Base-by-base conservation (phyloP, 1,284 basidiomycete genomes). In the Naganishia cerealis region DNA sequence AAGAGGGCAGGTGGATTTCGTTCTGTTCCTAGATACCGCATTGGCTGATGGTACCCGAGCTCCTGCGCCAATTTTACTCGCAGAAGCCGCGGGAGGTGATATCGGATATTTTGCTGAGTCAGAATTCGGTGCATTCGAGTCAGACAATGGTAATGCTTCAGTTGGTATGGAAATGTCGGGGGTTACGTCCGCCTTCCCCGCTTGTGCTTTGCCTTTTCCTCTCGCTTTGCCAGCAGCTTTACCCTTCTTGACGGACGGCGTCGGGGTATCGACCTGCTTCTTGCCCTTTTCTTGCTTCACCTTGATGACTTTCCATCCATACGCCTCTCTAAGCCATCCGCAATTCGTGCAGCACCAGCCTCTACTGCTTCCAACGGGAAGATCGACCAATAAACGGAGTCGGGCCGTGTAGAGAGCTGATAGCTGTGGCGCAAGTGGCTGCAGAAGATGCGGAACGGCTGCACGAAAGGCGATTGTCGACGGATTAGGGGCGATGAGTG, bases 321-420 rank as follows among this genome's bases (percentile, higher is more conserved):
- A 67, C 18, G 73, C 73, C 10, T 72, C 70, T n/a, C 73, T 67
- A 12, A 80, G 59, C 15, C 74, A 75, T 39, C 79, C 79, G 71
- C 74, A 79, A 13, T 33, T 58, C 62, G 71, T 67, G 71, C 73
- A 78, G 74, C 71, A 77, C 70, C 72, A 72, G 24, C 65, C 67
- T 46, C 29, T 38, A 15, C 69, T 70, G 16, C 67, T 59, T 40
- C 67, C 57, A 29, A 53, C 53, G 6, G 67, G 67, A 18, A 71
- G 71, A 48, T 71, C 65, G 24, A 74, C 65, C 7, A 74, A 56
- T 2, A 79, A 67, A 24, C 74, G 69, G 16, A 77, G 52, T 24
- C 77, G 71, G 12, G 77, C 77, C 18, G 75, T 65, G 48, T 79
- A 75, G 1, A 79, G 72, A 2, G 77, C 75, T 33, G 76, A 72